Evolutionary conservation across 2,329 filamentous ascomycete species (phyloP).

Genomic region (Zymoseptoria tritici): DNA sequence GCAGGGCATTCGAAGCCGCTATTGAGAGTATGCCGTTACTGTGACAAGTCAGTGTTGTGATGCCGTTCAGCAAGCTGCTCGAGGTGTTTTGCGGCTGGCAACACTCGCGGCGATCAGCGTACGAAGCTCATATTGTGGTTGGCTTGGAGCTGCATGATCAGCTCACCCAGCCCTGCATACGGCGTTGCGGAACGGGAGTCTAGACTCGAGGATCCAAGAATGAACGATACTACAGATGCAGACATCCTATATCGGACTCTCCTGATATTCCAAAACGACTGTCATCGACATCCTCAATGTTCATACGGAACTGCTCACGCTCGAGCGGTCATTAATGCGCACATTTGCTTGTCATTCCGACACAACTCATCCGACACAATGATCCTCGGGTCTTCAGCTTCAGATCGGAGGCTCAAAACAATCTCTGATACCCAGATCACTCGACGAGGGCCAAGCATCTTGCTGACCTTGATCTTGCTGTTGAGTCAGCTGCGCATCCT

Average conservation of each 20-base stretch:
- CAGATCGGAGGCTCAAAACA: not conserved
- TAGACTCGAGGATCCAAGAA: not conserved
- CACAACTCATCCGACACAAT: too few relatives aligned
- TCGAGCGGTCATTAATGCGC: too few relatives aligned
- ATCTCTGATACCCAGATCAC: not conserved
- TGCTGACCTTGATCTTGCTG: not conserved
- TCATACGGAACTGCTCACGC: too few relatives aligned
- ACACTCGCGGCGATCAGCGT: too few relatives aligned
- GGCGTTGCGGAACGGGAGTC: not conserved
- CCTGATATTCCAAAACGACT: not conserved
- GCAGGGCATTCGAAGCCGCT: not conserved
- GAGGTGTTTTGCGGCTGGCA: too few relatives aligned
- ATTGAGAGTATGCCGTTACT: too few relatives aligned
- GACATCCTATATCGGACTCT: not conserved
- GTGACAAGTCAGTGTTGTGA: too few relatives aligned
- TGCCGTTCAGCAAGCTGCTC: too few relatives aligned
- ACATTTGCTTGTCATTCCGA: too few relatives aligned
- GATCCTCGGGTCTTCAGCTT: not conserved
- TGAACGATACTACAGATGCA: not conserved
- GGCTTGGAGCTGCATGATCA: not conserved
- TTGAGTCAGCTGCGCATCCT: not conserved
- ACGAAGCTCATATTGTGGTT: too few relatives aligned
- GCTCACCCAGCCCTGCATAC: not conserved
- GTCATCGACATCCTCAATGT: too few relatives aligned
- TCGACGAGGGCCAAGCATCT: not conserved